Evolutionary conservation across 2,329 filamentous ascomycete genomes (phyloP), one percentile per base, ranked within the genome.

Genomic region (Thelonectria rubi): DNA sequence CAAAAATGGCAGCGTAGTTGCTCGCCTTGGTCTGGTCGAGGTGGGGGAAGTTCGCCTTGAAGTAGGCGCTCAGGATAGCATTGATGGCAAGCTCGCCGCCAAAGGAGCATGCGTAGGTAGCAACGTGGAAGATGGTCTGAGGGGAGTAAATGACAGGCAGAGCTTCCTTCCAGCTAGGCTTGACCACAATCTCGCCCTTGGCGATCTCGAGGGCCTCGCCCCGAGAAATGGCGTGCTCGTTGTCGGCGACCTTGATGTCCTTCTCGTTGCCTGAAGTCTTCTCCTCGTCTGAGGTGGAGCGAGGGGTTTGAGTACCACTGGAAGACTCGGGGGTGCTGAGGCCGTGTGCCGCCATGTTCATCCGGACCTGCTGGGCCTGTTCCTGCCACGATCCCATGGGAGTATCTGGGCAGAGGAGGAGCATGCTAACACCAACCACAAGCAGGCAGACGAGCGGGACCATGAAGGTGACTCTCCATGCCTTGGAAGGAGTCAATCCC

Each of bases 391-490:
- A 88, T 34, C 94, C 93, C 0, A 87, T 91, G 0, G 93, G 93
- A 0, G 92, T 94, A 72, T 97, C 93, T 2, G 91, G 87, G 71
- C 91, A 94, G 14, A 92, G 79, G 21, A 93, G 73, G 3, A 96
- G 76, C 79, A 97, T 89, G 15, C 81, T 79, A n/a, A 91, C 70
- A 12, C 88, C 91, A 7, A 88, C 86, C 21, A 77, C 72, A 12
- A 89, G 81, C 74, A 94, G 90, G 66, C 94, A 84, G 68, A 94
- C 85, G 62, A 95, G 91, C 0, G 93, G 93, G 6, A 96, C 90
- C 63, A 97, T 81, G 74, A 96, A 97, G 3, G 92, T 85, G 1
- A 97, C 86, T 24, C 93, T 86, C 93, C 94, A 97, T 2, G 93
- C 91, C 39, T 88, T 84, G 68, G 91, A 88, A 2, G 87, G 78